phyloP scores from a whole-genome alignment of 106 monocot species.

The Iris macrosiphon region DNA sequence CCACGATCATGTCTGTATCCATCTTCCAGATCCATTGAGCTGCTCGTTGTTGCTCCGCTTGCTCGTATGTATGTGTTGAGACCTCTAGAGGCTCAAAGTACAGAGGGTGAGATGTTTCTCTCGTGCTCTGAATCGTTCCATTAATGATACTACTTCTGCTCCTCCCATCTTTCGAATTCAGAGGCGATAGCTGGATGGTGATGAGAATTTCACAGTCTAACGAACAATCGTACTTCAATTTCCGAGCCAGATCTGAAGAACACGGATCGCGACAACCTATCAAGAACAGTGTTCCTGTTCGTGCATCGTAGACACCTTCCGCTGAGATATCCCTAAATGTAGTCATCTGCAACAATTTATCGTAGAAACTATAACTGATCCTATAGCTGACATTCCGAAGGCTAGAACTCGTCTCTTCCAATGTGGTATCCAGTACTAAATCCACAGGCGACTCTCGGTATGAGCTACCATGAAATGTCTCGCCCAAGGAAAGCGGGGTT shows the following conservation, averaged over 20 bases:
- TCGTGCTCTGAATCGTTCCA: constrained; percentile 57
- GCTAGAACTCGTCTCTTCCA: not conserved
- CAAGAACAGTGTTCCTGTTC: constrained; percentile 50
- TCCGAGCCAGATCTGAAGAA: not conserved
- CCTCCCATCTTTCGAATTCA: constrained; percentile 20
- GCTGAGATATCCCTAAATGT: constrained; percentile 29
- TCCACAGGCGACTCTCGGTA: not conserved
- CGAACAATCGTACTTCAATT: constrained; percentile 1
- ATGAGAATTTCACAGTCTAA: constrained; percentile 44
- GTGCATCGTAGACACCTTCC: constrained; percentile 51
- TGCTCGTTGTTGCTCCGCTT: no score
- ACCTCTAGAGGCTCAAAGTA: constrained; percentile 48
- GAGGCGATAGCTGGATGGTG: constrained; percentile 31
- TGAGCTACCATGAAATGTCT: constrained; percentile 14
- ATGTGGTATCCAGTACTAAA: no score
- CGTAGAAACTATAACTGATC: constrained; percentile 41
- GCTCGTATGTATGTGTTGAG: constrained; percentile 30
- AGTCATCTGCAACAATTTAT: not conserved
- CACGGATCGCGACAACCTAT: constrained; percentile 55
- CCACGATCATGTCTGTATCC: constrained; percentile 58
- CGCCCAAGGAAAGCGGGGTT: constrained; percentile 34
- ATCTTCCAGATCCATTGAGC: constrained; percentile 41
- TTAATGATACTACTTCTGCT: constrained; percentile 11
- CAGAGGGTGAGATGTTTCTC: constrained; percentile 37
- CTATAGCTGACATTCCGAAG: constrained; percentile 20